Evolutionary conservation across 1,284 basidiomycete genomes (phyloP).

Genomic region (Leccinum pachyderme): DNA sequence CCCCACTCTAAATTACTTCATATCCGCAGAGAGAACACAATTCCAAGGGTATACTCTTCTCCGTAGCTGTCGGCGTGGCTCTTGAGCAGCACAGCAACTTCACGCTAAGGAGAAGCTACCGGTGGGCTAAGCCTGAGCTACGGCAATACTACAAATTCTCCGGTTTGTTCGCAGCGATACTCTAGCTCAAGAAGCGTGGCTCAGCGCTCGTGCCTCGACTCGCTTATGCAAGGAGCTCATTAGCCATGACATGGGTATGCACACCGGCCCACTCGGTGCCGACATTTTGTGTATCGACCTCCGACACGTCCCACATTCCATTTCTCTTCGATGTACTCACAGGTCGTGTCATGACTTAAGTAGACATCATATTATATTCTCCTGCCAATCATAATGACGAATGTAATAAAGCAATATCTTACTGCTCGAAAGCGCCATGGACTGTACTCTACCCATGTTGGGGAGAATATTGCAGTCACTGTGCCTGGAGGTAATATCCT

Average conservation of each 20-base stretch:
- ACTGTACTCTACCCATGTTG: not conserved
- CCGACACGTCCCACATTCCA: too few relatives aligned
- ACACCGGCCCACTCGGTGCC: constrained; percentile 68
- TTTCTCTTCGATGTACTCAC: not conserved
- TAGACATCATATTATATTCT: too few relatives aligned
- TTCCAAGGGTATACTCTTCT: constrained; percentile 92
- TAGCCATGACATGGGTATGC: constrained; percentile 95
- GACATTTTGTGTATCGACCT: not conserved
- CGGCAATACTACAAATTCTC: constrained; percentile 48
- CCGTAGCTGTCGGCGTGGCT: too few relatives aligned
- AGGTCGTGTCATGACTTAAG: too few relatives aligned
- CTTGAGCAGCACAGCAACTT: too few relatives aligned
- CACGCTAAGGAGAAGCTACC: too few relatives aligned
- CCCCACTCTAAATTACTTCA: constrained; percentile 40
- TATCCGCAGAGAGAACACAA: constrained; percentile 90
- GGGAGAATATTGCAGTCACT: not conserved
- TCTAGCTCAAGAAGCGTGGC: constrained; percentile 98
- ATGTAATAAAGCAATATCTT: not conserved
- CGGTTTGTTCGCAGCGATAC: constrained; percentile 91
- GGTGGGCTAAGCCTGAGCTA: too few relatives aligned
- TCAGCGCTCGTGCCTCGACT: constrained; percentile 86
- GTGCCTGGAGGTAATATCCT: not conserved
- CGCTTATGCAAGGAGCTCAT: constrained; percentile 98
- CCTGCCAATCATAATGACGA: too few relatives aligned
- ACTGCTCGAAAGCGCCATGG: not conserved